Conservation (phyloP, 345 rosid genomes). For the Dimocarpus longan region DNA sequence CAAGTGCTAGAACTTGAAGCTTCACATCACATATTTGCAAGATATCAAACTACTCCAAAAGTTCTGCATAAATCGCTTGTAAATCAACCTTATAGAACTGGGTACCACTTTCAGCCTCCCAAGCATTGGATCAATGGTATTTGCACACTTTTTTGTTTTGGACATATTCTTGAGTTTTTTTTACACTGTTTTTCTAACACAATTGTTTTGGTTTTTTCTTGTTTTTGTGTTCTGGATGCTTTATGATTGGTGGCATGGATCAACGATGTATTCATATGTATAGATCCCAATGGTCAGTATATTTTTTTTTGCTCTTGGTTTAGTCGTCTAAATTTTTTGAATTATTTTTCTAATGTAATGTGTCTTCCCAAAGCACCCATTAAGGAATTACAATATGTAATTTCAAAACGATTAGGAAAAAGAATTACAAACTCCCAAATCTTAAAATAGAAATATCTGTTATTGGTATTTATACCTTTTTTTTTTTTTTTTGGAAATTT, state of each 20-base stretch:
- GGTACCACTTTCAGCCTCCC: slow-evolving; percentile 69
- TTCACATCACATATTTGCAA: slow-evolving; percentile 42
- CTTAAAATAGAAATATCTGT: no score
- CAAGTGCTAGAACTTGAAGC: slow-evolving; percentile 46
- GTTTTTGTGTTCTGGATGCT: slow-evolving; percentile 12
- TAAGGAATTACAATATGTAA: no score
- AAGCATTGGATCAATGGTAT: slow-evolving; percentile 76
- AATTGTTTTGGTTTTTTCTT: background rate
- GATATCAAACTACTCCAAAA: slow-evolving; percentile 29
- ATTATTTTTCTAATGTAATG: background rate
- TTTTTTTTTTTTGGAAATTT: no score
- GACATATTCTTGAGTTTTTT: no score
- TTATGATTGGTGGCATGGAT: slow-evolving; percentile 16
- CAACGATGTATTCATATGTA: slow-evolving; percentile 8
- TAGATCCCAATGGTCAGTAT: slow-evolving; percentile 82
- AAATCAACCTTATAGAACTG: slow-evolving; percentile 65
- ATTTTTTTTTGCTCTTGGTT: background rate
- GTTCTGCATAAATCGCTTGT: background rate
- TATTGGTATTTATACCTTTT: no score
- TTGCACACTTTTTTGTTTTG: background rate
- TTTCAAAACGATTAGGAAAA: no score
- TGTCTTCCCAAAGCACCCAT: no score
- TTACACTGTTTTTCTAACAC: background rate
- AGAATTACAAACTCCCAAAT: no score
- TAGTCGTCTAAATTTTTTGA: background rate